Base-by-base conservation (phyloP, 176 grass and related monocot species). In the Oryza meyeriana region DNA sequence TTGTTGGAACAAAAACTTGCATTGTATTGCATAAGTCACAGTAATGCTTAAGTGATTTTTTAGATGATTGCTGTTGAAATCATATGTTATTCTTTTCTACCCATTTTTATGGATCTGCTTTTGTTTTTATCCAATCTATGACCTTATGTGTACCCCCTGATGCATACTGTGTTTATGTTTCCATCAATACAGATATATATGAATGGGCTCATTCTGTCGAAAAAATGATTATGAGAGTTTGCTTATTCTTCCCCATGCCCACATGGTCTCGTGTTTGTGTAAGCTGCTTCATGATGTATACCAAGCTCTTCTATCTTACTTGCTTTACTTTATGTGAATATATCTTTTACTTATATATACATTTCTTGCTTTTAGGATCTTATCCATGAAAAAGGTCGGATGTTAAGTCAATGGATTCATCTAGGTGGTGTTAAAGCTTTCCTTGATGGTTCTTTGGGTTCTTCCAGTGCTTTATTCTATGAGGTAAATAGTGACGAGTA, bases 391-490 rank as follows among this genome's bases (percentile, higher is more conserved):
- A 93, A 85, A 58, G 91, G 89, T 82, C 69, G 77, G 69, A 83
- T 42, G 0, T 42, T 99, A 80, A 95, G 93, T 34, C 76, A 95
- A 78, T 99, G 96, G 96, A 90, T 99, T 84, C 83, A 95, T 83
- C 24, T 99, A 64, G 90, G 96, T 78, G 96, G 96, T 81, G 96
- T 99, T 76, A 99, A 99, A 95, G 82, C 88, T 85, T 99, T 99
- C 80, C 81, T 88, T 64, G 93, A 95, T 93, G 96, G 96, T 65
- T 95, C 96, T 5, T 67, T 99, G 29, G 96, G 96, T 68, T 99
- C 96, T 71, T 91, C 86, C 69, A 92, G 93, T 88, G 96, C 96
- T 71, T 72, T 93, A 32, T 94, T 99, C 82, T 66, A 95, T 83
- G 91, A 95, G 74, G 96, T 95, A 74, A 88, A 76, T 58, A 76